phyloP scores from a whole-genome alignment of 306 rosid genomes.

The Quercus mongolica region DNA sequence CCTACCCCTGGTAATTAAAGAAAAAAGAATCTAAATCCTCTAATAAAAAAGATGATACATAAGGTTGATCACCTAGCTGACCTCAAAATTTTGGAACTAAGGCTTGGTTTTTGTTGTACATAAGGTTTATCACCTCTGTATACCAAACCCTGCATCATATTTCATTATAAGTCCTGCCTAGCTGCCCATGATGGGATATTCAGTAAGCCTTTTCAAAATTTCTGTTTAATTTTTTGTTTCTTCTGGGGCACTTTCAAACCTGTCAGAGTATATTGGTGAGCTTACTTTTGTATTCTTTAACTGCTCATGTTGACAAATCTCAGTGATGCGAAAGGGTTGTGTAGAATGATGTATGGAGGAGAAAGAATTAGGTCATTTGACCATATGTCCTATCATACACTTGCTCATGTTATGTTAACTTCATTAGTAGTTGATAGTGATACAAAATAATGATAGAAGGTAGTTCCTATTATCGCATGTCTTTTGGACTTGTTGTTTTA shows the following conservation, averaged over 20 bases:
- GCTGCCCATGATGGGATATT: neutral
- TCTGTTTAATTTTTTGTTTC: neutral
- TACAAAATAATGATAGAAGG: neutral
- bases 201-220: neutral
- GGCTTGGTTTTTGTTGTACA: neutral
- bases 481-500: conserved; percentile 9
- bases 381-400: neutral
- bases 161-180: neutral
- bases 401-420: neutral
- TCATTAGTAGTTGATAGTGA: neutral
- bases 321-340: neutral
- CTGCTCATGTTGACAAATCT: neutral
- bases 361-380: neutral
- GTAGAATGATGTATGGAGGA: neutral
- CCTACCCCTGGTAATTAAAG: neutral
- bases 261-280: neutral
- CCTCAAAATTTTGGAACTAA: too few relatives aligned
- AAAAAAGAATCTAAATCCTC: neutral
- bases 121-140: neutral
- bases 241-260: neutral
- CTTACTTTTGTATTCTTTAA: neutral
- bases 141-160: neutral
- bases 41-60: neutral
- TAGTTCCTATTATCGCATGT: neutral
- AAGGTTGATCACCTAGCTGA: neutral